Percentiles rank a stretch among this genome's conserved stretches.
Evolutionary conservation across 768 basidiomycete species (phyloP).

Genomic region (Rhodosporidiobolus odoratus): DNA sequence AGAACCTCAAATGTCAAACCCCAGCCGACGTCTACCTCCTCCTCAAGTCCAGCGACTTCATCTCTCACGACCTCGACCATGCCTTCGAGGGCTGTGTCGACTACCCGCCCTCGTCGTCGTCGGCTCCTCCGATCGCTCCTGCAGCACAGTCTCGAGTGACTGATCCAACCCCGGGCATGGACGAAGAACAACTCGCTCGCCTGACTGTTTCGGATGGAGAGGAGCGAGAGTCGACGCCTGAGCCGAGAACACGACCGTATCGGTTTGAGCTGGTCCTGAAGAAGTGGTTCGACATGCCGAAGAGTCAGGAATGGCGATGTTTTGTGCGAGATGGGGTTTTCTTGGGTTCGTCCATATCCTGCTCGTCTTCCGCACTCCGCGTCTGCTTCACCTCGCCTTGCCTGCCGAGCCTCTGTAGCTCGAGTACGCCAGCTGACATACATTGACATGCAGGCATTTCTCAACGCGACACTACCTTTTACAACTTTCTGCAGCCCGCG

Average conservation of each 20-base stretch:
- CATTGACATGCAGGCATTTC: conserved; percentile 61
- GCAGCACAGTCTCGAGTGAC: neutral
- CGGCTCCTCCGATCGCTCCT: neutral
- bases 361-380: neutral
- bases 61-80: conserved; percentile 66
- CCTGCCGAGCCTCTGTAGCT: too few species aligned
- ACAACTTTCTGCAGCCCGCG: conserved; percentile 72
- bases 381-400: neutral
- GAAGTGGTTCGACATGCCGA: conserved; percentile 83
- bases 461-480: conserved; percentile 82
- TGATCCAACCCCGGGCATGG: neutral
- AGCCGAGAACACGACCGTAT: conserved; percentile 22
- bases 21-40: conserved; percentile 87
- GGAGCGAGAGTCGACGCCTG: neutral
- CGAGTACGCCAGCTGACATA: neutral
- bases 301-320: conserved; percentile 78
- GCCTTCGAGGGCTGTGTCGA: conserved; percentile 62
- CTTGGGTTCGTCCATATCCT: conserved; percentile 57
- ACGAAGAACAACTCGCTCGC: conserved; percentile 30
- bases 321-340: conserved; percentile 71
- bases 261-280: conserved; percentile 74
- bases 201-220: conserved; percentile 8
- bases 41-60: conserved; percentile 86
- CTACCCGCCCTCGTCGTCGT: neutral
- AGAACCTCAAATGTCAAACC: conserved; percentile 74